These are phyloP conservation scores for Sonneratia caseolaris DNA, from an alignment of 345 rosid species.

Conservation along the genomic window DNA sequence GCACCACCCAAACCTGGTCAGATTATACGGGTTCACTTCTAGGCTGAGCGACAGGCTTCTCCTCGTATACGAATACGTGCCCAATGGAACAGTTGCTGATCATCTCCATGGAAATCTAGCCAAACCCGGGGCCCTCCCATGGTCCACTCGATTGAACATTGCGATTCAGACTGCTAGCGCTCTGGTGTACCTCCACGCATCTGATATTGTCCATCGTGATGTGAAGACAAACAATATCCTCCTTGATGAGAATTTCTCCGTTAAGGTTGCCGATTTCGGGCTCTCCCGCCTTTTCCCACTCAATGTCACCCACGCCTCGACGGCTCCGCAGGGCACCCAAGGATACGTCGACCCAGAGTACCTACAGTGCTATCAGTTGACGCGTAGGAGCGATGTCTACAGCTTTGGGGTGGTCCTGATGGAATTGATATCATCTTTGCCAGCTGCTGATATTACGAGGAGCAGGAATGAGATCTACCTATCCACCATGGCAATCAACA, in stretches of 20 bases:
- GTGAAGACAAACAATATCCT: constrained; percentile 7
- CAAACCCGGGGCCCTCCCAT: not conserved
- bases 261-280: constrained; percentile 9
- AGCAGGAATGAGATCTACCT: constrained; percentile 10
- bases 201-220: constrained; percentile 12
- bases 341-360: constrained; percentile 14
- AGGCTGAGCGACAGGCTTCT: constrained; percentile 7
- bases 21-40: constrained; percentile 13
- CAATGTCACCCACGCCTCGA: constrained; percentile 1
- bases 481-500: constrained; percentile 8
- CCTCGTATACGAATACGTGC: constrained; percentile 11
- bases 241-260: not conserved
- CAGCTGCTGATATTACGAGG: constrained; percentile 6
- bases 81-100: constrained; percentile 16
- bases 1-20: constrained; percentile 13
- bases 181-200: constrained; percentile 14
- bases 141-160: constrained; percentile 7
- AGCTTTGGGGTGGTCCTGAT: constrained; percentile 11
- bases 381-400: constrained; percentile 11
- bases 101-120: constrained; percentile 11
- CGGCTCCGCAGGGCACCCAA: constrained; percentile 14
- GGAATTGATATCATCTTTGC: constrained; percentile 9
- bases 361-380: constrained; percentile 12
- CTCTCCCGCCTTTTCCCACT: constrained; percentile 9
- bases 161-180: constrained; percentile 10